A percentile compares a stretch with the other conserved stretches of the same genome.
These are phyloP conservation scores for Cardiospermum halicacabum DNA, from an alignment of 345 rosid genomes.

Conservation along the genomic window DNA sequence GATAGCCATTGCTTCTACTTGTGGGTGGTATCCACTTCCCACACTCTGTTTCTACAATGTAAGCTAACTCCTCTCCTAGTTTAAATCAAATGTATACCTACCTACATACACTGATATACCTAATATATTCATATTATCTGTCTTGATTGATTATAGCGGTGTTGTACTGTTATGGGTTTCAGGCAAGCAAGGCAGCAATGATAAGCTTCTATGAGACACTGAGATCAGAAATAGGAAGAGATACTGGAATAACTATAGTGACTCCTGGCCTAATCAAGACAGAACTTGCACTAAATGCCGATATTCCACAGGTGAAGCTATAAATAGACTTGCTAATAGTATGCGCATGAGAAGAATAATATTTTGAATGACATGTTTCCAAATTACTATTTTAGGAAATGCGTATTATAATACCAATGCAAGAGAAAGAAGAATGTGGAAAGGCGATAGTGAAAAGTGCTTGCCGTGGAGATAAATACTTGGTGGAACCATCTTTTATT, in stretches of 20 bases:
- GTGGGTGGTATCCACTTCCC: slow-evolving; percentile 22
- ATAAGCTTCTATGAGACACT: slow-evolving; percentile 30
- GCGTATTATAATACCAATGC: not conserved
- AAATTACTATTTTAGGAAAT: not conserved
- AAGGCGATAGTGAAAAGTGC: slow-evolving; percentile 38
- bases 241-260: slow-evolving; percentile 23
- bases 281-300: slow-evolving; percentile 12
- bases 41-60: slow-evolving; percentile 29
- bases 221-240: slow-evolving; percentile 25
- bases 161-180: not conserved
- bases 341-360: no score
- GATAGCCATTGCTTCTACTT: slow-evolving; percentile 20
- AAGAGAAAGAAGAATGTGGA: slow-evolving; percentile 28
- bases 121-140: no score
- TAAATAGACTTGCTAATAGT: no score
- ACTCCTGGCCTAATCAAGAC: slow-evolving; percentile 35
- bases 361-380: no score
- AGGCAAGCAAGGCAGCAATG: slow-evolving; percentile 56
- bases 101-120: no score
- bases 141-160: not conserved
- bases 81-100: no score
- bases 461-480: slow-evolving; percentile 45
- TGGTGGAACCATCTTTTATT: slow-evolving; percentile 44
- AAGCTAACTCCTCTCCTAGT: not conserved
- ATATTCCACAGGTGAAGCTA: not conserved